Conservation (phyloP, 305 asterid genomes). For the Fraxinus baroniana region DNA sequence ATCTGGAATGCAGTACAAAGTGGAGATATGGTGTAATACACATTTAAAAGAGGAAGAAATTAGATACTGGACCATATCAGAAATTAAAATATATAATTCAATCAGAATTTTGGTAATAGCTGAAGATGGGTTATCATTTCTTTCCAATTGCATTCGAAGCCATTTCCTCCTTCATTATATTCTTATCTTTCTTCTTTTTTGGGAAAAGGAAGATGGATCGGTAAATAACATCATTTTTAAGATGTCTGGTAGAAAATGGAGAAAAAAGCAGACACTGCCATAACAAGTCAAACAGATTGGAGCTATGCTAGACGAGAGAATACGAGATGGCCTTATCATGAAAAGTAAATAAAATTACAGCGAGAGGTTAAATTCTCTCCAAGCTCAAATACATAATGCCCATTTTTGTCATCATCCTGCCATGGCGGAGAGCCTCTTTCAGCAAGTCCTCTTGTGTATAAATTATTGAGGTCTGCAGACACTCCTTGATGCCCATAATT, state of each 20-base stretch:
- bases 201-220: not conserved
- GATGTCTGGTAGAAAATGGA: not conserved
- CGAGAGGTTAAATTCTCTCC: constrained; percentile 96
- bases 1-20: constrained; percentile 40
- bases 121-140: constrained; percentile 34
- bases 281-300: not conserved
- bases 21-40: not conserved
- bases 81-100: constrained; percentile 6
- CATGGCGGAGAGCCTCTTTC: constrained; percentile 84
- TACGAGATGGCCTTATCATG: not conserved
- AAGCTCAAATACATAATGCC: constrained; percentile 88
- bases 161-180: not conserved
- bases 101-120: constrained; percentile 33
- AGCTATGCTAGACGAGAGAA: not conserved
- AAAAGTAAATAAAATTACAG: constrained; percentile 48
- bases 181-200: not conserved
- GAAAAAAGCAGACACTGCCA: not conserved
- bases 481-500: constrained; percentile 71
- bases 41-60: constrained; percentile 2
- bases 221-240: not conserved
- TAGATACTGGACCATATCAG: not conserved
- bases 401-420: constrained; percentile 96
- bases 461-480: constrained; percentile 50
- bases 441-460: constrained; percentile 62
- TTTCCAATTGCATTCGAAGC: not conserved